Conservation (phyloP, 139 green algal species). For the Chlamydomonas sphaeroides region DNA sequence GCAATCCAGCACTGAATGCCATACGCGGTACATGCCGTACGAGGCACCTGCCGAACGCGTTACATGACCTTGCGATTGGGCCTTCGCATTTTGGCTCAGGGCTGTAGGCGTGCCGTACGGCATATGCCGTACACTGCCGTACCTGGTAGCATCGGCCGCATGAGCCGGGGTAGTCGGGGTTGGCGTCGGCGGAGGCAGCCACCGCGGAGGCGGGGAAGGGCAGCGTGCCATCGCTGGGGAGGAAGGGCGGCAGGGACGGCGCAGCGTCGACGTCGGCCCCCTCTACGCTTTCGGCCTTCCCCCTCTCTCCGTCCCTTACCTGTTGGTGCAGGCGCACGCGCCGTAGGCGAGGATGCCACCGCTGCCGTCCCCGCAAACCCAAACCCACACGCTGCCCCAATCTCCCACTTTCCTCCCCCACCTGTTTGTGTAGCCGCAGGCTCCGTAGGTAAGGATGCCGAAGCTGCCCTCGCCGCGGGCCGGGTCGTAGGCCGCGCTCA, state of each 20-base stretch:
- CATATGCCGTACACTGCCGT: too few species aligned
- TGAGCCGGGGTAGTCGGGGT: constrained; percentile 43
- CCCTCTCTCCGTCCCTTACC: too few species aligned
- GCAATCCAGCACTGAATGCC: too few species aligned
- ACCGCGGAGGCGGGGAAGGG: constrained; percentile 27
- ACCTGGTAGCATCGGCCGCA: constrained; percentile 46
- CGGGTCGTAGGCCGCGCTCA: constrained; percentile 29
- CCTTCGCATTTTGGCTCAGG: too few species aligned
- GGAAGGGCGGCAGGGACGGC: background rate
- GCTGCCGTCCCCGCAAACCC: background rate
- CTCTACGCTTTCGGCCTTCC: too few species aligned
- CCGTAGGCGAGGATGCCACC: too few species aligned
- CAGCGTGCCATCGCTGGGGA: constrained; percentile 13
- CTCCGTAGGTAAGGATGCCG: constrained; percentile 50
- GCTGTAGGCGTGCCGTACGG: too few species aligned
- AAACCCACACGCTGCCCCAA: background rate
- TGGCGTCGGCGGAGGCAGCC: constrained; percentile 17
- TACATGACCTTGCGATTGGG: too few species aligned
- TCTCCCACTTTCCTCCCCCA: background rate
- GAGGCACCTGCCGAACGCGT: too few species aligned
- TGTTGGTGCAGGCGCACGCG: too few species aligned
- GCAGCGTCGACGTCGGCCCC: too few species aligned
- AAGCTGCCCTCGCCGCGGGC: constrained; percentile 45
- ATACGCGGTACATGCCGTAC: too few species aligned
- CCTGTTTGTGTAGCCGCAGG: constrained; percentile 58